Percentiles rank a stretch among this genome's conserved stretches.
Evolutionary conservation across 495 filamentous ascomycete genomes (phyloP).

Genomic region (Penicillium chermesinum): DNA sequence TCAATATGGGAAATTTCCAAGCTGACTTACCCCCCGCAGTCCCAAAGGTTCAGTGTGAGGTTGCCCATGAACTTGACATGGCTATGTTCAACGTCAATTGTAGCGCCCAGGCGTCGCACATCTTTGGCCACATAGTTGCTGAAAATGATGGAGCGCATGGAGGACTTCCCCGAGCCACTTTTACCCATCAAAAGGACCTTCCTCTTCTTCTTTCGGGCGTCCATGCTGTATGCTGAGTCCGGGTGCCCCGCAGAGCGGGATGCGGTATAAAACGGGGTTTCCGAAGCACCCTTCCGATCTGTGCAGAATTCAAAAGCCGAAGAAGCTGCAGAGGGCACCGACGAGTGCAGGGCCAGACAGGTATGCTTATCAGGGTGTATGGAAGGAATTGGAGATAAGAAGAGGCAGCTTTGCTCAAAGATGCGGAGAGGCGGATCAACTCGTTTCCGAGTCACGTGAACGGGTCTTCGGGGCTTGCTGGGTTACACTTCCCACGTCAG

Average conservation of each 20-base stretch:
- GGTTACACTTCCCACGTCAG: not conserved
- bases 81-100: slow-evolving; percentile 96
- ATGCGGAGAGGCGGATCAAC: slow-evolving; percentile 25
- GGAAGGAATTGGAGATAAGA: slow-evolving; percentile 12
- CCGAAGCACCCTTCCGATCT: not conserved
- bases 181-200: slow-evolving; percentile 72
- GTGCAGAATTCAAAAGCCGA: not conserved
- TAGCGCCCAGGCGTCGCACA: slow-evolving; percentile 89
- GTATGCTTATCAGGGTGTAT: not conserved
- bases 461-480: not conserved
- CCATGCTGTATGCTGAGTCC: slow-evolving; percentile 30
- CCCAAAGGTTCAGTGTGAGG: slow-evolving; percentile 94
- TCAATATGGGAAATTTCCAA: not conserved
- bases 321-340: not conserved
- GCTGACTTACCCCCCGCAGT: slow-evolving; percentile 75
- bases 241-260: slow-evolving; percentile 30
- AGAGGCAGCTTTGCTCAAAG: slow-evolving; percentile 14
- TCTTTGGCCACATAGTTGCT: slow-evolving; percentile 97
- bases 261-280: slow-evolving; percentile 12
- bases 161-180: slow-evolving; percentile 97
- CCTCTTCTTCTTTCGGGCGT: slow-evolving; percentile 51
- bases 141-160: slow-evolving; percentile 97
- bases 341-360: not conserved
- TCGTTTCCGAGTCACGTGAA: slow-evolving; percentile 20
- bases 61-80: slow-evolving; percentile 98